Evolutionary conservation across 306 rosid species (phyloP).

Genomic region (Medicago arabica): DNA sequence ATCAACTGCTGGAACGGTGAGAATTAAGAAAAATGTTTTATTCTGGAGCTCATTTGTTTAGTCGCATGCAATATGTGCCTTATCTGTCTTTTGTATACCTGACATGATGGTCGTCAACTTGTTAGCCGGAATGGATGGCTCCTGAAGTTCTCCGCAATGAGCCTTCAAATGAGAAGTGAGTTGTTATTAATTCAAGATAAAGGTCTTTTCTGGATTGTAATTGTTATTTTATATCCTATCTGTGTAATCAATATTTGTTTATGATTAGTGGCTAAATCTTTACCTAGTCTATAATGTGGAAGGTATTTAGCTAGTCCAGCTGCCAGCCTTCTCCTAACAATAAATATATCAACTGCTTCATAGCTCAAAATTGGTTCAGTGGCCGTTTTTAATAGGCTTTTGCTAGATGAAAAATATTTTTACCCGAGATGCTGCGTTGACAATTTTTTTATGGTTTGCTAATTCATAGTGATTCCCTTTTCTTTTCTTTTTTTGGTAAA

Average conservation of each 20-base stretch:
- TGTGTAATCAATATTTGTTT: conserved; percentile 7
- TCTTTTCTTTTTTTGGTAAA: background rate
- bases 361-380: conserved; percentile 22
- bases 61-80: conserved; percentile 36
- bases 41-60: conserved; percentile 26
- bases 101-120: conserved; percentile 44
- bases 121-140: conserved; percentile 99
- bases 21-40: conserved; percentile 44
- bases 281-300: conserved; percentile 19
- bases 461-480: background rate
- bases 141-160: conserved; percentile 99
- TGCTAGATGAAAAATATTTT: conserved; percentile 4
- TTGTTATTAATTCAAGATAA: conserved; percentile 29
- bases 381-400: conserved; percentile 29
- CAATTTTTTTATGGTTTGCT: background rate
- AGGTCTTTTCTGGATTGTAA: conserved; percentile 21
- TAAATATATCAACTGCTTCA: conserved; percentile 4
- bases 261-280: conserved; percentile 32
- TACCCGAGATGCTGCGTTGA: background rate
- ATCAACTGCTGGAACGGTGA: conserved; percentile 99
- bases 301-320: conserved; percentile 24
- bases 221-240: conserved; percentile 19
- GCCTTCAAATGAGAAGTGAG: conserved; percentile 98
- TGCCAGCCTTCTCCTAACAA: conserved; percentile 24
- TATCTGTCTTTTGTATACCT: conserved; percentile 37